These are phyloP conservation scores for Penicillium sp. DNA, from an alignment of 2,329 filamentous ascomycete species.

Conservation along the genomic window DNA sequence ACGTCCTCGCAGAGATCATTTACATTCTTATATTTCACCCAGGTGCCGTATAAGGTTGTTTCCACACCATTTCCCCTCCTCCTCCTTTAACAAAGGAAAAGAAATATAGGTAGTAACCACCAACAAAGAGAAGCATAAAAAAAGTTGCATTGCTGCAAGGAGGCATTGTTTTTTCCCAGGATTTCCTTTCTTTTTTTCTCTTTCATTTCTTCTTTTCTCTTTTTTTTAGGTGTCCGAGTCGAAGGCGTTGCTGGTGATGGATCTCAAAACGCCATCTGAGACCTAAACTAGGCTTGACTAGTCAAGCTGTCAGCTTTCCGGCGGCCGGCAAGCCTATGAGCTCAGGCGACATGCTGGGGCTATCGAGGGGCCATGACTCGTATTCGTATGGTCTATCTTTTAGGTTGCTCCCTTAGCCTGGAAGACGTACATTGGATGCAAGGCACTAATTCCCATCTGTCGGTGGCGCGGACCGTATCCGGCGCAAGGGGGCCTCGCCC, in stretches of 20 bases:
- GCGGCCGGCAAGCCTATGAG: background rate
- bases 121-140: background rate
- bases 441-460: background rate
- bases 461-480: background rate
- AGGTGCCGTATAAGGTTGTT: too few relatives aligned
- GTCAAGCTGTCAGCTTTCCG: constrained; percentile 1
- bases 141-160: constrained; percentile 12
- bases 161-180: constrained; percentile 5
- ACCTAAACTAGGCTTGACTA: background rate
- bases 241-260: background rate
- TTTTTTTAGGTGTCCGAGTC: background rate
- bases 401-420: background rate
- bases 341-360: background rate
- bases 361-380: background rate
- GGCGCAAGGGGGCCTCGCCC: constrained; percentile 4
- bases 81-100: background rate
- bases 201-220: background rate
- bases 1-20: background rate
- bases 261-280: background rate
- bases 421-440: background rate
- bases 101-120: background rate
- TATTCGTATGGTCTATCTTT: background rate
- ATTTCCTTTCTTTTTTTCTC: too few relatives aligned
- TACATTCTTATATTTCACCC: background rate
- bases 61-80: background rate